Conservation (phyloP, 768 basidiomycete species). For the Kockovaella imperatae region DNA sequence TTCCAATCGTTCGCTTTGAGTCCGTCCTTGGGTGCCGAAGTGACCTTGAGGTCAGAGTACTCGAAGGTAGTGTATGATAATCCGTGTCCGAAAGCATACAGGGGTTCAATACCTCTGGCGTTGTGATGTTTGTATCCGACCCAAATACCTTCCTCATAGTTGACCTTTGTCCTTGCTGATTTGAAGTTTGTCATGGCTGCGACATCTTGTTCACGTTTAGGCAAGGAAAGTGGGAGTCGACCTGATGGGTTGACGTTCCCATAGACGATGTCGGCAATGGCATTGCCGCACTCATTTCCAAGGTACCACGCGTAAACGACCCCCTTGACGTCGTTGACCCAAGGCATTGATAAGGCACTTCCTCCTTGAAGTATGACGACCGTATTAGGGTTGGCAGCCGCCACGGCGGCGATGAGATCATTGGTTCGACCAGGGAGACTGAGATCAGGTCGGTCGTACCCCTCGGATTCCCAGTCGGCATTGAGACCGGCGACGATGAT, state of each 20-base stretch:
- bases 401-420: constrained; percentile 34
- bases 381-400: constrained; percentile 35
- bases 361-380: constrained; percentile 40
- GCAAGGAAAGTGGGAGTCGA: constrained; percentile 49
- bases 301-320: constrained; percentile 53
- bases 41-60: constrained; percentile 50
- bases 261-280: constrained; percentile 43
- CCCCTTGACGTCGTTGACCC: constrained; percentile 54
- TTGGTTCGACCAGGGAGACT: constrained; percentile 38
- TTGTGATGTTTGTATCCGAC: constrained; percentile 55
- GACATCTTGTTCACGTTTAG: constrained; percentile 56
- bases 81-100: constrained; percentile 68
- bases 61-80: constrained; percentile 68
- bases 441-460: constrained; percentile 61
- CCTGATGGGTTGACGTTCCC: constrained; percentile 41
- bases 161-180: constrained; percentile 19
- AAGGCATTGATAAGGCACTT: constrained; percentile 61
- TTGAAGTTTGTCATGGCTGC: constrained; percentile 56
- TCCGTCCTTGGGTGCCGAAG: constrained; percentile 11
- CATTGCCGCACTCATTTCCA: constrained; percentile 41
- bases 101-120: constrained; percentile 51
- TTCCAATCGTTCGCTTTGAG: constrained; percentile 21
- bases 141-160: constrained; percentile 34
- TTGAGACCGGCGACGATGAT: constrained; percentile 24
- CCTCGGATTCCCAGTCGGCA: constrained; percentile 52